Evolutionary conservation across 345 rosid species (phyloP), one percentile per base, ranked within the genome.

Genomic region (Firmiana major): DNA sequence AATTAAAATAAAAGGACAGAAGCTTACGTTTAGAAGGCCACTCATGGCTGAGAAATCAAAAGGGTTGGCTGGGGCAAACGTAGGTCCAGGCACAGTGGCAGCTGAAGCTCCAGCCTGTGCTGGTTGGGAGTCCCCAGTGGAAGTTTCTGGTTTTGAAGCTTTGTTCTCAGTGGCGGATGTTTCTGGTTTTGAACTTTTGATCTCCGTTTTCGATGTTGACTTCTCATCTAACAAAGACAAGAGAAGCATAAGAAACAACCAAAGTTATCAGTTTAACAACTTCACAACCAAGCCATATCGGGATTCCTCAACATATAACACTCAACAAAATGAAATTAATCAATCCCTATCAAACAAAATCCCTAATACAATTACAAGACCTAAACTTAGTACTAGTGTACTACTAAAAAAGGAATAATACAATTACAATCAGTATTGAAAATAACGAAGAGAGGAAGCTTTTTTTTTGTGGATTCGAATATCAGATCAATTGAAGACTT

Each of bases 1-100:
- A 60, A n/a, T 16, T 15, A 43, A 58, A 43, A 49, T 53, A 69
- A 9, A 34, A 77, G 34, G 40, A 58, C 24, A 51, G 26, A 34
- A 49, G 88, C 69, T 84, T 34, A 96, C 98, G 60, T 94, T 92
- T 58, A 96, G 97, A 74, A 96, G 86, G 79, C 92, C 84, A 73
- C 87, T 70, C 95, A 96, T 90, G 22, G 85, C 92, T 0, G 99
- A 96, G 86, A 96, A 96, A 86, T 96, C 99, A 75, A 93, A 96
- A 34, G 97, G 92, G 83, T 91, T 92, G 49, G 91, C 79, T 71
- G 63, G 48, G 11, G 9, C 63, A 69, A 88, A 28, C 21, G 46
- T 90, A 71, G 87, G 75, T 48, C 73, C 87, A 34, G 86, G 77
- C 48, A 74, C 84, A 22, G 86, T 68, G 55, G 86, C 53, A 82